These are phyloP conservation scores for Penicillium argentinense DNA, from an alignment of 495 filamentous ascomycete genomes.

Conservation along the genomic window DNA sequence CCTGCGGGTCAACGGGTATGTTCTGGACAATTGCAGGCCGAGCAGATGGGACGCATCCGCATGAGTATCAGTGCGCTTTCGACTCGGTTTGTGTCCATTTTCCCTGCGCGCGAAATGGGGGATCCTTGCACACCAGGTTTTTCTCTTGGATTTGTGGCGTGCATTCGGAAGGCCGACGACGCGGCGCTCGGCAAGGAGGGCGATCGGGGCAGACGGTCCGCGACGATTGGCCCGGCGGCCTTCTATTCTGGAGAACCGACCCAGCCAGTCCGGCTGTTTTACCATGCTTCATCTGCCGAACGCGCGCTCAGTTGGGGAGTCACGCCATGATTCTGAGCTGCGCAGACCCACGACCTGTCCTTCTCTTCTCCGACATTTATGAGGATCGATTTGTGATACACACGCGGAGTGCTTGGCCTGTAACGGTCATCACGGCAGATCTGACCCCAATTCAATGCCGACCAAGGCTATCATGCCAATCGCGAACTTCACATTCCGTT, in stretches of 20 bases:
- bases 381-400: neutral
- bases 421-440: neutral
- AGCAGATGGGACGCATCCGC: neutral
- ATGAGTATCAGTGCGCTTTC: too few relatives aligned
- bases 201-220: constrained; percentile 10
- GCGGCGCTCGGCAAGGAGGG: constrained; percentile 11
- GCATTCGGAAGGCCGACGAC: constrained; percentile 4
- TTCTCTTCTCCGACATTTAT: neutral
- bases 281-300: constrained; percentile 17
- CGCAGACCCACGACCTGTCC: neutral
- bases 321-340: neutral
- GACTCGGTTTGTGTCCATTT: too few relatives aligned
- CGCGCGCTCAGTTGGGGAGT: neutral
- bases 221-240: constrained; percentile 5
- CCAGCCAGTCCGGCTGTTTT: constrained; percentile 12
- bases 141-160: constrained; percentile 11
- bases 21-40: neutral
- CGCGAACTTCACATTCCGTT: too few relatives aligned
- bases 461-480: too few relatives aligned
- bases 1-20: neutral
- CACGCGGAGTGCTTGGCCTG: neutral
- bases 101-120: too few relatives aligned
- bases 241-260: constrained; percentile 11
- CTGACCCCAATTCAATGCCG: neutral
- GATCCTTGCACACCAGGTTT: too few relatives aligned